These are phyloP conservation scores for Xylaria sp. DNA, from an alignment of 2,329 filamentous ascomycete genomes.

Conservation along the genomic window DNA sequence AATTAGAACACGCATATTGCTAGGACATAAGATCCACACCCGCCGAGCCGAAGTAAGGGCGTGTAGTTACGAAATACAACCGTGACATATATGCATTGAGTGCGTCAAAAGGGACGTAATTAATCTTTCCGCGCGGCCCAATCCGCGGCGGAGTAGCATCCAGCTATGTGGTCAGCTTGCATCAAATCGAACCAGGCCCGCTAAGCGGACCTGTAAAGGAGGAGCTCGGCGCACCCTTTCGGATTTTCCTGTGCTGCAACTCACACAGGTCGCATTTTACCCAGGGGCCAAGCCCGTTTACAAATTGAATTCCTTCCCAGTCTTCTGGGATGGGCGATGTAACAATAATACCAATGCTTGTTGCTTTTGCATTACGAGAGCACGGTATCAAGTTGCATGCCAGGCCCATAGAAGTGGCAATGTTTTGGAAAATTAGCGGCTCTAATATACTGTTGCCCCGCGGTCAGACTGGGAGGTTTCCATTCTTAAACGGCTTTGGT, in stretches of 20 bases:
- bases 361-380: not conserved
- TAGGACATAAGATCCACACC: not conserved
- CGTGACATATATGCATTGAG: not conserved
- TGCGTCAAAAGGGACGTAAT: not conserved
- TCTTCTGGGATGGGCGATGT: not conserved
- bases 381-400: not conserved
- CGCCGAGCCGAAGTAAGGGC: not conserved
- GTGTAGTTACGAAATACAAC: not conserved
- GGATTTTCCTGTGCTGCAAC: conserved; percentile 10
- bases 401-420: not conserved
- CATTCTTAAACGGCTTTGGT: too few relatives aligned
- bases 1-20: not conserved
- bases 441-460: not conserved
- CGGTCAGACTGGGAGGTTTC: too few relatives aligned
- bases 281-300: not conserved
- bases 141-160: not conserved
- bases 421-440: not conserved
- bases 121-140: conserved; percentile 5
- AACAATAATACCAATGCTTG: not conserved
- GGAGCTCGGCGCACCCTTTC: not conserved
- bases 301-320: not conserved
- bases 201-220: conserved; percentile 18
- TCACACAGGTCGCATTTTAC: conserved; percentile 1
- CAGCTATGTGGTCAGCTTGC: not conserved
- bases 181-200: conserved; percentile 1